Evolutionary conservation across 2,329 filamentous ascomycete species (phyloP).

Genomic region (Colletotrichum ledebouriae): DNA sequence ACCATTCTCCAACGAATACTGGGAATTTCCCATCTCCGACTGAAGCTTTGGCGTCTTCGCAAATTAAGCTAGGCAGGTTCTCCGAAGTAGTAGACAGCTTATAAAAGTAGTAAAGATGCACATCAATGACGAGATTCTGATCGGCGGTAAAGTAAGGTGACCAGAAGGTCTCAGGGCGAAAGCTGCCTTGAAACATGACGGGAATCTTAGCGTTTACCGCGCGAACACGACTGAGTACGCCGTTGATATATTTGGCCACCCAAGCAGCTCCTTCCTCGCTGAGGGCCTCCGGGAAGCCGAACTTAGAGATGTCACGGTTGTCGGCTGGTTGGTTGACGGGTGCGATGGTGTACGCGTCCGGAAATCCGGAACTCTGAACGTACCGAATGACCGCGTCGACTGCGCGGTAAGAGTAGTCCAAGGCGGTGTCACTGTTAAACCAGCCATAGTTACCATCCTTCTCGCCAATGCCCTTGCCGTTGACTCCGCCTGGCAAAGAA

Average conservation of each 20-base stretch:
- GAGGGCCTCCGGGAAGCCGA: conserved; percentile 22
- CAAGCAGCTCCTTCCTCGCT: conserved; percentile 19
- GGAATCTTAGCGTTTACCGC: conserved; percentile 8
- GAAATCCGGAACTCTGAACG: conserved; percentile 9
- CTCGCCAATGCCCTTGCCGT: conserved; percentile 10
- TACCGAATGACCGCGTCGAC: conserved; percentile 10
- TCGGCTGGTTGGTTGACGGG: conserved; percentile 27
- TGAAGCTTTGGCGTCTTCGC: conserved; percentile 6
- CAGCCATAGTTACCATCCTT: conserved; percentile 23
- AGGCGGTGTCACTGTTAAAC: conserved; percentile 20
- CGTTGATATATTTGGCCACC: conserved; percentile 22
- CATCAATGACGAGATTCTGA: conserved; percentile 12
- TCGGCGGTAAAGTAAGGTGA: conserved; percentile 4
- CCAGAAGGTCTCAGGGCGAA: conserved; percentile 10
- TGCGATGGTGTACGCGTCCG: conserved; percentile 18
- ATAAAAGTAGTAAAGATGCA: conserved; percentile 20
- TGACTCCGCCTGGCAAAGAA: conserved; percentile 16
- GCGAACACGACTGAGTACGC: conserved; percentile 2
- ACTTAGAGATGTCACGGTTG: conserved; percentile 26
- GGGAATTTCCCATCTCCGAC: conserved; percentile 23
- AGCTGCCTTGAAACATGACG: conserved; percentile 21
- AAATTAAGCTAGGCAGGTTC: conserved; percentile 18
- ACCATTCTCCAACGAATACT: conserved; percentile 19
- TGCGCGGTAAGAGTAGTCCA: conserved; percentile 11
- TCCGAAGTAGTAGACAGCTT: conserved; percentile 1